Evolutionary conservation across 2,329 filamentous ascomycete genomes (phyloP), one percentile per base, ranked within the genome.

Genomic region (Cercospora brassicicola): DNA sequence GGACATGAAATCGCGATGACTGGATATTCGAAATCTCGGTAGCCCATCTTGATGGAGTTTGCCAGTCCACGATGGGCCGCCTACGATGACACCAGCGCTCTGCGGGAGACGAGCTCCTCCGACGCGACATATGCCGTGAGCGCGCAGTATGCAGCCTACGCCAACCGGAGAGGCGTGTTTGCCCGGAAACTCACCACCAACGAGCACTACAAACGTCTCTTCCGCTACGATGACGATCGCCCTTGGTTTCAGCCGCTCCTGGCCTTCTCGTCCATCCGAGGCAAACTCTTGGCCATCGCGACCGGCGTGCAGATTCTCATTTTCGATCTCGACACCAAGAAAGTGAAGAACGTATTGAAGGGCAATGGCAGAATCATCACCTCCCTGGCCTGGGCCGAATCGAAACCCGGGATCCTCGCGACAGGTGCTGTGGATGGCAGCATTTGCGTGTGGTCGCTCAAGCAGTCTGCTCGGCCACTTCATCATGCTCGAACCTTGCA

Each of bases 281-380:
- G 60, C n/a, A 68, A 69, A 31, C 65, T 73, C 2, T 64, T 75
- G n/a, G 71, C 73, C 18, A 68, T 73, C 45, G 70, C 73, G 4
- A 69, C 63, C 5, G 73, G 72, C 13, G 48, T 69, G 15, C 68
- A 73, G 48, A 70, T 73, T 31, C 63, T 69, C 15, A 64, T 75
- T 30, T 73, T 70, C 65, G 70, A 75, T 64, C 57, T 73, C 11
- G 61, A 67, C 1, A 61, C 56, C 6, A 67, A 62, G n/a, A 65
- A 39, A 13, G 64, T 68, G 30, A 62, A 39, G 45, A 45, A 61
- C 39, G 64, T 67, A 2, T 39, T 75, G 18, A 72, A 71, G 26
- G 73, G 70, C 20, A 75, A 69, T 63, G 73, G 71, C 20, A 66
- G 72, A 20, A 69, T 69, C 56, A 67, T 74, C 53, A 73, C 71